Base-by-base conservation (phyloP, 2,329 filamentous ascomycete genomes). In the Fusarium sacchari region DNA sequence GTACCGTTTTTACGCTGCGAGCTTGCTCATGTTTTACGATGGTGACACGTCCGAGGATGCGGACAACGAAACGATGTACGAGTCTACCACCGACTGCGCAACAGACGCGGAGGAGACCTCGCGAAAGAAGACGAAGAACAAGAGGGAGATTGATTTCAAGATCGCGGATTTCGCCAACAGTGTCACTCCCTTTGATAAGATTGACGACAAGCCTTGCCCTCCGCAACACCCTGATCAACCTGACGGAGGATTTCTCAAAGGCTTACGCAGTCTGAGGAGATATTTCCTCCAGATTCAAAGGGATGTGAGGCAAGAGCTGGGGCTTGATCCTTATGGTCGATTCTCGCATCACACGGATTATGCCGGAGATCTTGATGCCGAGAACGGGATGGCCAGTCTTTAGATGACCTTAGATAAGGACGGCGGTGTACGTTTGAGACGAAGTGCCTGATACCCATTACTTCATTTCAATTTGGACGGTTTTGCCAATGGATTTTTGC, bases 161-260 rank as follows among this genome's bases (percentile, higher is more conserved):
- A 97, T 99, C 81, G 96, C 97, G 64, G 96, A 99, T 82, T 99
- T 99, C 84, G 96, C 96, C 72, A 99, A 99, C 81, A 98, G 96
- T 79, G 92, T 98, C 40, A 98, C 95, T 3, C 93, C 94, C 8
- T 93, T 96, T 74, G 95, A 97, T 78, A 83, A 91, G 17, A 86
- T 90, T 67, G 83, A 84, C 58, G 86, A 88, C 70, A 88, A 87
- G 77, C 84, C 88, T 9, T 98, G 96, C 76, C 96, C 96, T 20
- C 96, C 96, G 9, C 88, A 90, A 67, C 90, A 97, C 79, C 94
- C 94, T 0, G 85, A 92, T 40, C 92, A 94, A 68, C 91, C 97
- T 12, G 96, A 99, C 76, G 89, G 91, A 34, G 96, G 96, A 1
- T 99, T 98, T 78, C 85, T 99, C 44, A 92, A 95, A 63, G 96